Percentiles rank a stretch among this genome's conserved stretches.
Conservation (phyloP, 225 moss, liverwort and hornwort species). For the Marchantia polymorpha region DNA sequence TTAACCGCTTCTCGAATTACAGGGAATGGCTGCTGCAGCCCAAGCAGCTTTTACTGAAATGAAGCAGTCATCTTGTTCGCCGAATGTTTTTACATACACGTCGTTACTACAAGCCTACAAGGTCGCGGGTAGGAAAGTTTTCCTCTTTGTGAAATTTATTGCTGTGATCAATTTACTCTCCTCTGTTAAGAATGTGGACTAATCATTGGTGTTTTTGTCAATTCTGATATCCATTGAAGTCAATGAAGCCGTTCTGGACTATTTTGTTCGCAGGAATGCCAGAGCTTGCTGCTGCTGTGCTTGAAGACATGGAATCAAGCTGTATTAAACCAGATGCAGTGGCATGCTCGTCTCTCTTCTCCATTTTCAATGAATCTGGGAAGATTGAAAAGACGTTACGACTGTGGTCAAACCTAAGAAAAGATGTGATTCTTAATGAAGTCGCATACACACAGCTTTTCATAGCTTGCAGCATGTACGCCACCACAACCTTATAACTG, state of each 20-base stretch:
- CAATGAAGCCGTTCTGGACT: not conserved
- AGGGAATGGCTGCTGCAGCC: slow-evolving; percentile 70
- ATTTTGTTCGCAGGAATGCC: slow-evolving; percentile 48
- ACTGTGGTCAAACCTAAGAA: slow-evolving; percentile 55
- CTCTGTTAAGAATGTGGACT: not conserved
- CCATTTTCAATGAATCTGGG: slow-evolving; percentile 62
- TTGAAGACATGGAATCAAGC: slow-evolving; percentile 68
- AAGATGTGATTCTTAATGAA: slow-evolving; percentile 39
- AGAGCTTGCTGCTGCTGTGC: slow-evolving; percentile 51
- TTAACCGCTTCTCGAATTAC: slow-evolving; percentile 20
- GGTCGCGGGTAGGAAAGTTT: slow-evolving; percentile 58
- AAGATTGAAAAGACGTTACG: slow-evolving; percentile 55
- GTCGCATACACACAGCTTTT: slow-evolving; percentile 59
- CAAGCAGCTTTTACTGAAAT: slow-evolving; percentile 57
- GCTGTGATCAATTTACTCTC: too few species aligned
- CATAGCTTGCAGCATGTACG: slow-evolving; percentile 75
- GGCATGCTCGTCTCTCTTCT: slow-evolving; percentile 66
- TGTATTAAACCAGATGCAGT: slow-evolving; percentile 59
- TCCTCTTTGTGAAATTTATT: not conserved
- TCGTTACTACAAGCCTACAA: slow-evolving; percentile 64
- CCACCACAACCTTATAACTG: not conserved
- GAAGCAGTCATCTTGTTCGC: slow-evolving; percentile 62
- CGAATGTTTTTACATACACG: slow-evolving; percentile 85
- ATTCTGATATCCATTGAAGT: not conserved
- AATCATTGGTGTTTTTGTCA: not conserved